A percentile compares a stretch with the other conserved stretches of the same genome.
Conservation (phyloP, 2,329 filamentous ascomycete genomes). For the Boeremia exigua region DNA sequence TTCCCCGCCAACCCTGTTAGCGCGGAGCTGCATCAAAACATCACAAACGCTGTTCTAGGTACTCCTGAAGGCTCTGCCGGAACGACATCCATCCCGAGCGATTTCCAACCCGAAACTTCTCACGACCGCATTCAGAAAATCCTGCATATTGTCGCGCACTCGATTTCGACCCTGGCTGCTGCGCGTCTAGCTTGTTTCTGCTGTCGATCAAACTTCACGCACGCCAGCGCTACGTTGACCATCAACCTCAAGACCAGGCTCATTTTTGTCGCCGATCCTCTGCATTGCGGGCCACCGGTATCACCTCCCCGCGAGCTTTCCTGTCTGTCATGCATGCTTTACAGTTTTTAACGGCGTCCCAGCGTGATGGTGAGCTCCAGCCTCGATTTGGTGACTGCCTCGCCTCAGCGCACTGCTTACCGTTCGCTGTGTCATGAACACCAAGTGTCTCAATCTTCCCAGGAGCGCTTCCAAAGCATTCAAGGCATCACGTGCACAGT, state of each 20-base stretch:
- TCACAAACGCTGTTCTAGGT: slow-evolving; percentile 11
- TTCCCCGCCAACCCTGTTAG: slow-evolving; percentile 18
- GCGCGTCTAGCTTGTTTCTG: slow-evolving; percentile 4
- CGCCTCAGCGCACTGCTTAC: not conserved
- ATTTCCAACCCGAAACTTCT: slow-evolving; percentile 9
- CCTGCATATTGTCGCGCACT: slow-evolving; percentile 11
- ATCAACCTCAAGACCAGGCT: slow-evolving; percentile 17
- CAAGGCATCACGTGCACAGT: too few relatives aligned
- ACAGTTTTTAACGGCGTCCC: slow-evolving; percentile 26
- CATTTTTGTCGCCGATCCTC: slow-evolving; percentile 25
- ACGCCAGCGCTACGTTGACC: slow-evolving; percentile 21
- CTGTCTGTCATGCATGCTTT: slow-evolving; percentile 4
- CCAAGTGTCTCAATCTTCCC: not conserved
- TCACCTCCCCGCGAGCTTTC: slow-evolving; percentile 8
- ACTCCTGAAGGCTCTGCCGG: not conserved
- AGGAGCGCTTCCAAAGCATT: too few relatives aligned
- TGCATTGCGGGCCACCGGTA: slow-evolving; percentile 9
- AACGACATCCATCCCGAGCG: not conserved
- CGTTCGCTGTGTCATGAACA: not conserved
- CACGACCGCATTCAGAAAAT: slow-evolving; percentile 15
- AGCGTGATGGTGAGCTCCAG: slow-evolving; percentile 23
- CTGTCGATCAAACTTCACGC: slow-evolving; percentile 15
- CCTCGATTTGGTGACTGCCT: slow-evolving; percentile 19
- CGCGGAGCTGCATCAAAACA: slow-evolving; percentile 17
- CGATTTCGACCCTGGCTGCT: slow-evolving; percentile 22